Evolutionary conservation across 2,329 filamentous ascomycete genomes (phyloP), one percentile per base, ranked within the genome.

Genomic region (Monosporascus sp.): DNA sequence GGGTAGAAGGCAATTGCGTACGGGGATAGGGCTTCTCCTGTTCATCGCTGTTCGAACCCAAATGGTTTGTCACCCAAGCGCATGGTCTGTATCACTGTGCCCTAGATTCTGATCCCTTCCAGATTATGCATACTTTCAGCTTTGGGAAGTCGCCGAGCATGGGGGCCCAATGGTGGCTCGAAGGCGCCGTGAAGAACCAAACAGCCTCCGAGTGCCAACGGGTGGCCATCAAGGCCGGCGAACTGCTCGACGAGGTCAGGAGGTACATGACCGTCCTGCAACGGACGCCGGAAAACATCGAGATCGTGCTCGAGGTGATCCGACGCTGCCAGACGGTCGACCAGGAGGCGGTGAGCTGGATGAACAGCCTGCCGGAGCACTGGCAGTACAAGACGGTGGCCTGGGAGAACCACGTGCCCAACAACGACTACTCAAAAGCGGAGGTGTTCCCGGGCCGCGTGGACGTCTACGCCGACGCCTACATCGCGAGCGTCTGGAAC

Each of bases 41-140:
- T 85, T 85, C 61, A 73, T 81, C 48, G 78, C 79, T 7, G 82
- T 85, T 17, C 73, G 83, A 52, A 81, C 78, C 2, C 80, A 85
- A 58, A 83, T 85, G 76, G 79, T 82, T 67, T 52, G 72, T 59
- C 31, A 18, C 27, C 37, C n/a, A 41, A n/a, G 27, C 6, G 15
- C 17, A 58, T 35, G 31, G 31, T 14, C 31, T 5, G 31, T 35
- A 17, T 46, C 24, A 22, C 22, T 15, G 38, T 38, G 20, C 43
- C 60, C 49, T 18, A 20, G 43, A 53, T 62, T 20, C 48, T 51
- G 15, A 22, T 20, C 51, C n/a, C 37, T 22, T 18, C n/a, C 47
- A 81, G 80, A 80, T 82, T 47, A 78, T 85, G 50, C 79, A 83
- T 57, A 78, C 78, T 20, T 70, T 84, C 22, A 77, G 75, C 11